A percentile compares a stretch with the other conserved stretches of the same genome.
These are phyloP conservation scores for Teunomyces cretensis DNA, from an alignment of 805 yeast genomes.

Conservation along the genomic window DNA sequence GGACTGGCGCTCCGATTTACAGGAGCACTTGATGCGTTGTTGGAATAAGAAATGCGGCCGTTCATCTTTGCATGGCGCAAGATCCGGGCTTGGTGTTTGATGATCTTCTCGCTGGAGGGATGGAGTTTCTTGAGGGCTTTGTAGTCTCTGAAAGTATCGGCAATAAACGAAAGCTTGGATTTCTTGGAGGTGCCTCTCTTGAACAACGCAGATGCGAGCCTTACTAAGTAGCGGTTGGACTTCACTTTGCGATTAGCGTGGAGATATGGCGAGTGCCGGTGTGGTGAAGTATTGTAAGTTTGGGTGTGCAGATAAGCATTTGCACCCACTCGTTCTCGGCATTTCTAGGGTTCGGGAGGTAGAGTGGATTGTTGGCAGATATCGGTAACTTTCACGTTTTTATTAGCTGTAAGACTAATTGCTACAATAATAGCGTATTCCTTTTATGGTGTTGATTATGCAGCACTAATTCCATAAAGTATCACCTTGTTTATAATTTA, in stretches of 20 bases:
- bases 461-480: no score
- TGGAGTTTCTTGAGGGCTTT: conserved; percentile 20
- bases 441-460: no score
- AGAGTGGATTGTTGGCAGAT: no score
- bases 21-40: background rate
- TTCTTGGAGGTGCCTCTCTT: conserved; percentile 12
- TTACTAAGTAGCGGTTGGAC: conserved; percentile 13
- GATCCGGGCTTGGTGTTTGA: conserved; percentile 11
- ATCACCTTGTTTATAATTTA: no score
- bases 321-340: background rate
- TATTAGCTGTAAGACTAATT: no score
- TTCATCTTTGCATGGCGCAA: conserved; percentile 18
- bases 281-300: background rate
- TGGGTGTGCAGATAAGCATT: background rate
- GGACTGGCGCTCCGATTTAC: background rate
- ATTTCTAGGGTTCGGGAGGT: no score
- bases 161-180: conserved; percentile 25
- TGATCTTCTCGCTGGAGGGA: conserved; percentile 13
- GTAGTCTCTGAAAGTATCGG: conserved; percentile 35
- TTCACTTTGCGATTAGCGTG: conserved; percentile 16
- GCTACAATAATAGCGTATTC: no score
- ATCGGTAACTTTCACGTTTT: no score
- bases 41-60: conserved; percentile 4
- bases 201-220: conserved; percentile 19
- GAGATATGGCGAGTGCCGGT: background rate